These are phyloP conservation scores for Sporobolomyces pararoseus DNA, from an alignment of 768 basidiomycete genomes.

Conservation along the genomic window DNA sequence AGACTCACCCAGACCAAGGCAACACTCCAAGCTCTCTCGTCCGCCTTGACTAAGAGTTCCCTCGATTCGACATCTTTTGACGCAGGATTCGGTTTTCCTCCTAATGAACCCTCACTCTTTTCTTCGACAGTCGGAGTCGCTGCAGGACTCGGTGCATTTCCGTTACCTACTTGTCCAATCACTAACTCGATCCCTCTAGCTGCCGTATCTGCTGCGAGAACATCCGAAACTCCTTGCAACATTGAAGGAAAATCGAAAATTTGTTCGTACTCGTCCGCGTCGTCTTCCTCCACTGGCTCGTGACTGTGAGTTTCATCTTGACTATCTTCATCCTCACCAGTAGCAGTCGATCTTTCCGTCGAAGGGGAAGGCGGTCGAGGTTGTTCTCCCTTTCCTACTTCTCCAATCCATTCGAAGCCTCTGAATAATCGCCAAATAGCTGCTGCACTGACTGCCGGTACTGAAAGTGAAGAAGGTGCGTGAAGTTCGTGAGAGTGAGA, in stretches of 20 bases:
- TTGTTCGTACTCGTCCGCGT: constrained; percentile 17
- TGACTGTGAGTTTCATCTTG: too few relatives aligned
- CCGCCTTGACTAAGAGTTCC: constrained; percentile 36
- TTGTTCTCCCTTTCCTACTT: constrained; percentile 38
- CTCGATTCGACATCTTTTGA: constrained; percentile 20
- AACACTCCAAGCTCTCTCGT: constrained; percentile 40
- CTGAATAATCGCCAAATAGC: constrained; percentile 44
- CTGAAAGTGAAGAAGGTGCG: constrained; percentile 42
- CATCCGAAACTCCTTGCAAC: constrained; percentile 44
- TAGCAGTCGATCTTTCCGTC: neutral
- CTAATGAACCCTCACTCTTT: constrained; percentile 5
- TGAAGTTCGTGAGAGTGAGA: constrained; percentile 43
- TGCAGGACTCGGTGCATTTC: constrained; percentile 33
- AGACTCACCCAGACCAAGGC: constrained; percentile 36
- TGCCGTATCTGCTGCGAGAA: constrained; percentile 37
- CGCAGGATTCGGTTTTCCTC: neutral
- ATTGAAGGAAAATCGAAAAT: constrained; percentile 43
- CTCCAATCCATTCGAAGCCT: constrained; percentile 44
- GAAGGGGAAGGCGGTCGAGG: constrained; percentile 24
- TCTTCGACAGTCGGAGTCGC: constrained; percentile 16
- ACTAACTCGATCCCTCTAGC: constrained; percentile 43
- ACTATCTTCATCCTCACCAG: neutral
- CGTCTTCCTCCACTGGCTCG: neutral
- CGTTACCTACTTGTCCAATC: constrained; percentile 36
- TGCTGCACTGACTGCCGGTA: constrained; percentile 44